Evolutionary conservation across 106 monocot genomes (phyloP).

Genomic region (Dendrobium nobile): DNA sequence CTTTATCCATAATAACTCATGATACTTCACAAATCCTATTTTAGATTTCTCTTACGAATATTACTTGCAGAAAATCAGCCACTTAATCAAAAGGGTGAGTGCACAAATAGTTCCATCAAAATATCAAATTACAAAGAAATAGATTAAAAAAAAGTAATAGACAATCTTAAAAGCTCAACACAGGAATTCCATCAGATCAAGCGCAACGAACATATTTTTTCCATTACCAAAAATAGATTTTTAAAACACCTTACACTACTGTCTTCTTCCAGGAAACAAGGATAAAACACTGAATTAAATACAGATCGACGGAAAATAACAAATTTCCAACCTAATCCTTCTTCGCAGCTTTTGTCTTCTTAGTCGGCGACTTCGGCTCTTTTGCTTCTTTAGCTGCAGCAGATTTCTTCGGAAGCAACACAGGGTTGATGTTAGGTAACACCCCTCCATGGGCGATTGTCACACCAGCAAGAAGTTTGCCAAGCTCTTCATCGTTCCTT

Average conservation of each 20-base stretch:
- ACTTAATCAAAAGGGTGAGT: too few relatives aligned
- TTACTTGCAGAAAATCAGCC: too few relatives aligned
- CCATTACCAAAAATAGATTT: too few relatives aligned
- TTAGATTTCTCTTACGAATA: too few relatives aligned
- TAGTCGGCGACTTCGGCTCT: conserved; percentile 1
- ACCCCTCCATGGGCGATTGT: conserved; percentile 2
- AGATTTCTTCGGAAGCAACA: conserved; percentile 9
- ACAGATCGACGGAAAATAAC: not conserved
- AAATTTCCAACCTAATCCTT: not conserved
- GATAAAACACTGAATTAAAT: not conserved
- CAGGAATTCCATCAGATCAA: too few relatives aligned
- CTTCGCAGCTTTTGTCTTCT: not conserved
- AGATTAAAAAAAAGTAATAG: too few relatives aligned
- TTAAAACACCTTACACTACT: not conserved
- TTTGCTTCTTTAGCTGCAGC: not conserved
- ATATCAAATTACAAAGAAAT: too few relatives aligned
- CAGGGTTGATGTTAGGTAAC: conserved; percentile 8
- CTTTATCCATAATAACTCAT: too few relatives aligned
- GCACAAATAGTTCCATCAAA: too few relatives aligned
- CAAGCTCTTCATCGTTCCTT: conserved; percentile 9
- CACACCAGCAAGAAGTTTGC: conserved; percentile 5
- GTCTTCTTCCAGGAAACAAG: not conserved
- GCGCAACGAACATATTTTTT: too few relatives aligned
- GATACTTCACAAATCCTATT: too few relatives aligned
- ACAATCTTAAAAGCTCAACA: too few relatives aligned